Base-by-base conservation (phyloP, 176 grass and related monocot genomes). In the Pharus latifolius region DNA sequence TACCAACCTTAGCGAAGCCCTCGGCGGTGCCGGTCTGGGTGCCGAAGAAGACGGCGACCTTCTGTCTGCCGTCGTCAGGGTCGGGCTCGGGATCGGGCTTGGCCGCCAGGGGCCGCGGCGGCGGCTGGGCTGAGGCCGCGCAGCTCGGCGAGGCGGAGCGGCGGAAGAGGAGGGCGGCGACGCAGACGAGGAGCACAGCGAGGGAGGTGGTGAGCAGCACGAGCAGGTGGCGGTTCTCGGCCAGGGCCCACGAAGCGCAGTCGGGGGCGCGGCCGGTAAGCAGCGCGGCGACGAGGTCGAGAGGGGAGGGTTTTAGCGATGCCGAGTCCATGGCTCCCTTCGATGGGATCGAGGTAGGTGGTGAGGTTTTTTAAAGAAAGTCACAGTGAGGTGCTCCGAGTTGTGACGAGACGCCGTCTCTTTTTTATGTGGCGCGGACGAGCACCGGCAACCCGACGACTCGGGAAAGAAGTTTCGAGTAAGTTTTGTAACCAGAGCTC, bases 1-100 rank as follows among this genome's bases (percentile, higher is more conserved):
- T n/a, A n/a, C n/a, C n/a, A n/a, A 92, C 92, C 92, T 96, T 96
- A 49, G 94, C 94, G 83, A 99, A 99, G 0, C 90, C 90, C 72
- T 99, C 95, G 43, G 90, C 87, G 24, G 90, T 99, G 32, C 95
- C 87, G 20, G 90, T 99, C 79, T 99, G 95, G 41, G 95, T 99
- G 30, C 95, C 95, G 67, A 94, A 99, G 69, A 99, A 78, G 47
- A 99, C 41, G 31, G 84, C 52, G 56, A 99, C 90, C 82, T 72
- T 89, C 73, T 65, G 78, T 47, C 89, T 80, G 19, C 90, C 95
- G 67, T 78, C 88, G 50, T 85, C 84, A 27, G 86, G 90, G 18
- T 88, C 87, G 13, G 66, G 49, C 29, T 78, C 83, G n/a, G 56
- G 43, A 12, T 28, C n/a, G 24, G 32, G 14, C 70, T 46, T 78